Evolutionary conservation across 305 asterid species (phyloP), one percentile per base, ranked within the genome.

Genomic region (Fraxinus paxiana): DNA sequence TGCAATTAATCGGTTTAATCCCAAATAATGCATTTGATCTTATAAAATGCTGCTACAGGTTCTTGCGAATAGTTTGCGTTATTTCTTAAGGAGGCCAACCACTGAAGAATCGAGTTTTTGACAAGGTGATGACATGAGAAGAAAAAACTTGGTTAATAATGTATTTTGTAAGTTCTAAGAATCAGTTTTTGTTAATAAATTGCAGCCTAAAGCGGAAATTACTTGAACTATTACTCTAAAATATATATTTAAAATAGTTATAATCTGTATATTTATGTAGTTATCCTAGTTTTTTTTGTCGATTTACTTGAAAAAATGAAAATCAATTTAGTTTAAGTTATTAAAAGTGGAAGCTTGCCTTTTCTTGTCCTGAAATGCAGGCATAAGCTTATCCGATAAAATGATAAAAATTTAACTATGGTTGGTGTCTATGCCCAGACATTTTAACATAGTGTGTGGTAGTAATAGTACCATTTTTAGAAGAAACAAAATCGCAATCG

Each of bases 21-120:
- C 28, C 4, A 18, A 20, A 18, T 10, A 18, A 18, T 17, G 13
- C 69, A 28, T 54, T 59, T 78, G 13, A 56, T 75, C 67, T 73
- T 46, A 22, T 2, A 63, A 41, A 67, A 51, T 2, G 34, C 75
- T 2, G 38, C 77, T 80, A 5, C 97, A 95, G 99, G 99, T 95
- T 86, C 90, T 95, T 82, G 94, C 84, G 6, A 94, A 94, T 83
- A 94, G 98, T 79, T 84, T 95, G 84, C 88, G 98, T 24, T 95
- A 95, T 73, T 95, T 80, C 87, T 83, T 95, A 90, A 90, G 95
- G 86, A 87, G 96, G 85, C 99, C 99, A 30, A 59, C 83, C 80
- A 95, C 99, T 6, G 97, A 95, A 70, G 99, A 95, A 73, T 84
- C 91, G 1, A 95, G 99, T 81, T 95, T 95, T 81, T 95, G 92